Evolutionary conservation across 164 flowering plant genomes (phyloP).

Genomic region (Amborella trichopoda): DNA sequence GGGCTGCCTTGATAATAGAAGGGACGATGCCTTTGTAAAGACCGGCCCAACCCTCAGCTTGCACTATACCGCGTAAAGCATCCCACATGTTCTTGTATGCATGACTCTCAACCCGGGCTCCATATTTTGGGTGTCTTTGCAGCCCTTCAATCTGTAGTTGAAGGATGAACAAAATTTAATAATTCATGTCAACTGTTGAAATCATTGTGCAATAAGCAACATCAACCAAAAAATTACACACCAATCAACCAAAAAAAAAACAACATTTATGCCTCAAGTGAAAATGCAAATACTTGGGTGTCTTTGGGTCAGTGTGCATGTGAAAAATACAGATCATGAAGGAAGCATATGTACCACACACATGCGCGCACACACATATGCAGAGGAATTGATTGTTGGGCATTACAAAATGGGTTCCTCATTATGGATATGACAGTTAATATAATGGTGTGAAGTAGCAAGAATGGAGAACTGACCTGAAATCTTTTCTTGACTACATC

Average conservation of each 20-base stretch:
- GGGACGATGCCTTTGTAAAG: slow-evolving; percentile 94
- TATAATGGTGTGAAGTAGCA: background rate
- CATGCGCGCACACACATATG: no score
- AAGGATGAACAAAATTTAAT: slow-evolving; percentile 4
- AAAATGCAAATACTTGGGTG: no score
- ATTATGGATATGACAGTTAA: no score
- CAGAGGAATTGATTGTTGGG: no score
- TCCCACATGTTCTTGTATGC: slow-evolving; percentile 74
- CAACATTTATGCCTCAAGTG: no score
- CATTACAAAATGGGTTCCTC: no score
- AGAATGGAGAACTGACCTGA: slow-evolving; percentile 32
- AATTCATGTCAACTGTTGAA: no score
- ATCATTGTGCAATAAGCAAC: background rate
- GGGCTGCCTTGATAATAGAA: slow-evolving; percentile 91
- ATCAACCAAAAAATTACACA: background rate
- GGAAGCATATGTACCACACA: no score
- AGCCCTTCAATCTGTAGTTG: slow-evolving; percentile 96
- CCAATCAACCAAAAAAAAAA: background rate
- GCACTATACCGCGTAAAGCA: slow-evolving; percentile 42
- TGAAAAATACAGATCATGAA: no score
- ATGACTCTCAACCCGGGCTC: slow-evolving; percentile 64
- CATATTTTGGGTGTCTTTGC: slow-evolving; percentile 76
- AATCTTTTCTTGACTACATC: slow-evolving; percentile 83
- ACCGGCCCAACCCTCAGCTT: slow-evolving; percentile 64
- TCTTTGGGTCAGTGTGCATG: no score